Percentiles rank a stretch among this genome's conserved stretches.
Evolutionary conservation across 2,329 filamentous ascomycete genomes (phyloP).

Genomic region (Graphilbum sp.): DNA sequence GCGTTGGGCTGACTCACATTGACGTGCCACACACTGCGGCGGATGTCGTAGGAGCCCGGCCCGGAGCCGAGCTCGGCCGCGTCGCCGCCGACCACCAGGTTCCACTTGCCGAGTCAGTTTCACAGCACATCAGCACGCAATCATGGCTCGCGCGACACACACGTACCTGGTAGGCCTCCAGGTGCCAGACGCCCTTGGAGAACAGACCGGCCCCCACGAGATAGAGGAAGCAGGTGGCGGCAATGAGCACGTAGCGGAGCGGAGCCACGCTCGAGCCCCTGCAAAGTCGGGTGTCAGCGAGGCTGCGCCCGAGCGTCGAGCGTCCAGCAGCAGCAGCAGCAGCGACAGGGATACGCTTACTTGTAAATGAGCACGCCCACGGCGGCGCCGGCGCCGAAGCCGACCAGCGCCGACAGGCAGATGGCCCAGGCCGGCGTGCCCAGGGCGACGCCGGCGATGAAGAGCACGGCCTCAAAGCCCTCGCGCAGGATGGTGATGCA

Average conservation of each 20-base stretch:
- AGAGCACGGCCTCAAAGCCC: slow-evolving; percentile 64
- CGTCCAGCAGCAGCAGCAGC: not conserved
- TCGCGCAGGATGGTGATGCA: slow-evolving; percentile 66
- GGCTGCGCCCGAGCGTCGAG: too few species aligned
- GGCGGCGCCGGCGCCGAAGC: slow-evolving; percentile 42
- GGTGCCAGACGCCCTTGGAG: slow-evolving; percentile 58
- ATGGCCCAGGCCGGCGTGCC: slow-evolving; percentile 51
- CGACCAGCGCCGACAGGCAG: slow-evolving; percentile 51
- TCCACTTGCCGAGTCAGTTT: slow-evolving; percentile 40
- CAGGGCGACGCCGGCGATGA: slow-evolving; percentile 60
- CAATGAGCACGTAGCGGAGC: slow-evolving; percentile 45
- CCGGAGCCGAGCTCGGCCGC: slow-evolving; percentile 44
- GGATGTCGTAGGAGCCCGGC: slow-evolving; percentile 51
- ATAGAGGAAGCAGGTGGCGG: slow-evolving; percentile 70
- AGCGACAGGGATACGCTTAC: slow-evolving; percentile 23
- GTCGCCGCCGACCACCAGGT: slow-evolving; percentile 28
- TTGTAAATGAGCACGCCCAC: slow-evolving; percentile 59
- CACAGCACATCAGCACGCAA: not conserved
- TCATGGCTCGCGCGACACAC: too few species aligned
- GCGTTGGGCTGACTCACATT: too few species aligned
- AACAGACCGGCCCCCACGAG: slow-evolving; percentile 72
- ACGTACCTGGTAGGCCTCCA: slow-evolving; percentile 39
- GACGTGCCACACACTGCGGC: slow-evolving; percentile 51
- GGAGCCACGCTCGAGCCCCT: slow-evolving; percentile 7
- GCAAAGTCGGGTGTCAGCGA: not conserved